Evolutionary conservation across 129 eudicot genomes (phyloP).

Genomic region (Erigeron canadensis): DNA sequence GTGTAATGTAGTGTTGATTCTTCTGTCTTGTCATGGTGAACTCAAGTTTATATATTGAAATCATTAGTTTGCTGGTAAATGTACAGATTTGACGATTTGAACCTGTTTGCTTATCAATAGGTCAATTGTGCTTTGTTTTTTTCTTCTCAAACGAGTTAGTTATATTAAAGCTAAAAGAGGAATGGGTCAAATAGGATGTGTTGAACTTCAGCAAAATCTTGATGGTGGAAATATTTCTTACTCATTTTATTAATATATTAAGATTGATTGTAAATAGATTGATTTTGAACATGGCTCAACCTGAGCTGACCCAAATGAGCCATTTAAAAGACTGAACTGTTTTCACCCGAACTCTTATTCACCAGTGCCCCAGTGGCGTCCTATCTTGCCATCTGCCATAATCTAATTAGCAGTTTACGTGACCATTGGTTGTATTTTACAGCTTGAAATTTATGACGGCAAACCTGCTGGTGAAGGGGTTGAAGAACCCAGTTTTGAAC

Average conservation of each 20-base stretch:
- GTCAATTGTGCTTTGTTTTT: too few species aligned
- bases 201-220: background rate
- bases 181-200: too few species aligned
- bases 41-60: background rate
- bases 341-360: background rate
- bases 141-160: background rate
- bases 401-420: background rate
- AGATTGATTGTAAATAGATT: background rate
- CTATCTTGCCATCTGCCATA: background rate
- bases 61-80: background rate
- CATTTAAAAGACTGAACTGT: background rate
- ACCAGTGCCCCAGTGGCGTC: background rate
- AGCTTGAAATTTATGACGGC: constrained; percentile 89
- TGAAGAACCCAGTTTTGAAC: constrained; percentile 40
- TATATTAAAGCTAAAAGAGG: background rate
- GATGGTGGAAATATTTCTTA: too few species aligned
- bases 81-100: background rate
- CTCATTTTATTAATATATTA: background rate
- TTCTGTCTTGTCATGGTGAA: background rate
- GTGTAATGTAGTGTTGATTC: background rate
- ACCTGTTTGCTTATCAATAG: background rate
- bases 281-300: background rate
- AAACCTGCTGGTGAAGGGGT: constrained; percentile 62
- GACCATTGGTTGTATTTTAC: constrained; percentile 19
- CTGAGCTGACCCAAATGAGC: background rate